Conservation (phyloP, 148 eudicot genomes). For the Mesembryanthemum crystallinum region DNA sequence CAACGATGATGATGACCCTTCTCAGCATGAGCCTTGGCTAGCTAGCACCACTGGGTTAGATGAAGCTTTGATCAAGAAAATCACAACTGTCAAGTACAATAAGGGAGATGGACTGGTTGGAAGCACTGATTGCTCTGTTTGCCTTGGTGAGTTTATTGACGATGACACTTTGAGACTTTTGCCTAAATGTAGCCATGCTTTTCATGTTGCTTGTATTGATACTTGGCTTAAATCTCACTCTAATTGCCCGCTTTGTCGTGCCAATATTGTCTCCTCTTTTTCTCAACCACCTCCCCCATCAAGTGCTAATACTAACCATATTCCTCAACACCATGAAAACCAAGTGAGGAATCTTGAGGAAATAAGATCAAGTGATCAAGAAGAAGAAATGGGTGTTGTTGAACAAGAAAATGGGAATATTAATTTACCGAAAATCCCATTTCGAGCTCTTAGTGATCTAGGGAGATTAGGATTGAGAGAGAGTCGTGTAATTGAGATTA, state of each 20-base stretch:
- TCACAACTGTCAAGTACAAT: slow-evolving; percentile 54
- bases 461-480: slow-evolving; percentile 25
- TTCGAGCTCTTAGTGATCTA: slow-evolving; percentile 25
- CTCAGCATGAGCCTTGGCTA: slow-evolving; percentile 55
- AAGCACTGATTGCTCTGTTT: slow-evolving; percentile 60
- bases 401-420: not conserved
- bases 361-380: slow-evolving; percentile 14
- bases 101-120: slow-evolving; percentile 45
- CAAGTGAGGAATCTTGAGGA: slow-evolving; percentile 4
- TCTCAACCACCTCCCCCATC: slow-evolving; percentile 13
- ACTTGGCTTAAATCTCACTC: slow-evolving; percentile 83
- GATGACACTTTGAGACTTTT: slow-evolving; percentile 62
- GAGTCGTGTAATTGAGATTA: slow-evolving; percentile 14
- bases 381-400: slow-evolving; percentile 3
- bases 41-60: slow-evolving; percentile 52
- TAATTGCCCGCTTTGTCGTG: slow-evolving; percentile 81
- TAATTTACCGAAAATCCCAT: slow-evolving; percentile 15
- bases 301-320: not conserved
- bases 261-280: slow-evolving; percentile 39
- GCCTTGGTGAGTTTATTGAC: slow-evolving; percentile 65
- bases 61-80: slow-evolving; percentile 57
- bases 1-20: slow-evolving; percentile 26
- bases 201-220: slow-evolving; percentile 76
- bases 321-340: slow-evolving; percentile 8
- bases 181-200: slow-evolving; percentile 84